phyloP scores from a whole-genome alignment of 495 filamentous ascomycete species.

The Aspergillus sclerotioniger region DNA sequence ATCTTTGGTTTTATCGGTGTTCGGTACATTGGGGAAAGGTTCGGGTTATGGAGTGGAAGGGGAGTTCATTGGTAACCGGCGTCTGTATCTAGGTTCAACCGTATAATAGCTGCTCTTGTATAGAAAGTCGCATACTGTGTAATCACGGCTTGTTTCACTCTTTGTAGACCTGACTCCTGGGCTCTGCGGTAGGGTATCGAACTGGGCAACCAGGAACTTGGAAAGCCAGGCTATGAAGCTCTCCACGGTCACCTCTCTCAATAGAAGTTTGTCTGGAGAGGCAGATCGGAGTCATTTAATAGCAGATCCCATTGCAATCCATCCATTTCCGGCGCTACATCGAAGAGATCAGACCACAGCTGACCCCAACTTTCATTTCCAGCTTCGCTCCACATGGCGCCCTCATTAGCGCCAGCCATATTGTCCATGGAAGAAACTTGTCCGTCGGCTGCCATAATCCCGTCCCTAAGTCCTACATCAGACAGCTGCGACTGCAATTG shows the following conservation, averaged over 20 bases:
- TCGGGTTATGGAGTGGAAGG: background rate
- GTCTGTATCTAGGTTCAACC: background rate
- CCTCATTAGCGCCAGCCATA: background rate
- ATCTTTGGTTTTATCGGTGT: background rate
- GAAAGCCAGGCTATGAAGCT: background rate
- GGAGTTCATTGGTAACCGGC: background rate
- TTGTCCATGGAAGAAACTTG: background rate
- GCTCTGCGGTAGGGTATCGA: no score
- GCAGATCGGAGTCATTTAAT: background rate
- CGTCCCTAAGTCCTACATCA: background rate
- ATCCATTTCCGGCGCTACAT: constrained; percentile 2
- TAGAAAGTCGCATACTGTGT: constrained; percentile 1
- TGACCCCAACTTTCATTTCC: constrained; percentile 24
- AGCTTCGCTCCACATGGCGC: background rate
- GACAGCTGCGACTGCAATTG: background rate
- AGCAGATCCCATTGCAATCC: background rate
- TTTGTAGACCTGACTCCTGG: no score
- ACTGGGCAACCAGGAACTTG: no score
- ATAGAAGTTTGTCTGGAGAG: background rate
- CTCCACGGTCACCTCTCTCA: background rate
- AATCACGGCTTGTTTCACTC: background rate
- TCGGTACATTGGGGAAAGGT: background rate
- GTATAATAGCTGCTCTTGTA: constrained; percentile 9
- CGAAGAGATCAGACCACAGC: constrained; percentile 19
- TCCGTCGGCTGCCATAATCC: background rate